phyloP scores from a whole-genome alignment of 176 grass and related monocot species.

The Paspalum notatum region DNA sequence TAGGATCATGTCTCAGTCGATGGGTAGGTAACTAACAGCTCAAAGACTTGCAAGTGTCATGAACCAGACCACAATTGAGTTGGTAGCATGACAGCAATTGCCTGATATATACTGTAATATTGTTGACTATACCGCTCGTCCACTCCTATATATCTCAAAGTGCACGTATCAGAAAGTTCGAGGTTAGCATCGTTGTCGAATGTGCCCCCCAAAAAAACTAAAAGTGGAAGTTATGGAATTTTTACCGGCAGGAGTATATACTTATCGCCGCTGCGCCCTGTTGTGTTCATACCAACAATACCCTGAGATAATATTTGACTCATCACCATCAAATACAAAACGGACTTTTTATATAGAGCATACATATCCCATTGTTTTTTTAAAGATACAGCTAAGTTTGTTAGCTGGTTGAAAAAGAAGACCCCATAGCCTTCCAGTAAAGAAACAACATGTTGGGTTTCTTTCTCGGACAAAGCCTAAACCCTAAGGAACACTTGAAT shows the following conservation, averaged over 20 bases:
- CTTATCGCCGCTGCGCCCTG: background rate
- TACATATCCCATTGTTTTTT: background rate
- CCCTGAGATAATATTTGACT: background rate
- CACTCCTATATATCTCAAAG: no score
- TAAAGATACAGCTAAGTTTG: no score
- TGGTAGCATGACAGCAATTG: background rate
- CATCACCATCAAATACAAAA: background rate
- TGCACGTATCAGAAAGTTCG: no score
- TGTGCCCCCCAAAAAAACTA: no score
- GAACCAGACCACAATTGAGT: background rate
- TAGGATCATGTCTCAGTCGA: slow-evolving; percentile 22
- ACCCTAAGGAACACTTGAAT: background rate
- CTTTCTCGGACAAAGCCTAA: background rate
- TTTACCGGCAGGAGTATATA: background rate
- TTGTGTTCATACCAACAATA: background rate
- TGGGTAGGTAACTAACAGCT: slow-evolving; percentile 28
- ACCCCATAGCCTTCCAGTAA: background rate
- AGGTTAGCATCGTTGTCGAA: no score
- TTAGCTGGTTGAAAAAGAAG: no score
- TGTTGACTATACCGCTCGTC: no score
- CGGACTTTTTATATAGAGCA: background rate
- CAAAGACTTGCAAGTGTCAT: background rate
- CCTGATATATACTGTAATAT: no score
- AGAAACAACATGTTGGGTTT: background rate
- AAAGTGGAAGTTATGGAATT: background rate